Percentiles rank a stretch among this genome's conserved stretches.
Evolutionary conservation across 306 rosid genomes (phyloP).

Genomic region (Astragalus glycyphyllos): DNA sequence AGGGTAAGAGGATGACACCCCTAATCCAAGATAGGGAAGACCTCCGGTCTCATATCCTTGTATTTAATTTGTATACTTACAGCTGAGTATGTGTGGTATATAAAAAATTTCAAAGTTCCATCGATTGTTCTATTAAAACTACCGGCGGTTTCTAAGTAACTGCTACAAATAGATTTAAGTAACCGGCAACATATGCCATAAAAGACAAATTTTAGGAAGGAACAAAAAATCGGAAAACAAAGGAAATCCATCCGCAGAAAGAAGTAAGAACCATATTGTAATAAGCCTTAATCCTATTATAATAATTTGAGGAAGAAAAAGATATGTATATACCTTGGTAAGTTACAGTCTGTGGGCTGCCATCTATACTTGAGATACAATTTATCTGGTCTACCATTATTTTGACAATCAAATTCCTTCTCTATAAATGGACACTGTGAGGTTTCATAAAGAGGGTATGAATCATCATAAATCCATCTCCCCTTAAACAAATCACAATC

Average conservation of each 20-base stretch:
- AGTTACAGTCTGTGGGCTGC: conserved; percentile 70
- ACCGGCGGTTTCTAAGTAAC: background rate
- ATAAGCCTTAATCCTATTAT: too few relatives aligned
- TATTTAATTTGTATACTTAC: too few relatives aligned
- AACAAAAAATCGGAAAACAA: background rate
- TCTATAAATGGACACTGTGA: conserved; percentile 65
- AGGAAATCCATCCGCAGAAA: background rate
- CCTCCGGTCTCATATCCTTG: too few relatives aligned
- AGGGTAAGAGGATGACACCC: too few relatives aligned
- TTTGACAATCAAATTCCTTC: conserved; percentile 61
- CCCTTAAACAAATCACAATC: conserved; percentile 67
- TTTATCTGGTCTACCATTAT: conserved; percentile 72
- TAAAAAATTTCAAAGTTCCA: too few relatives aligned
- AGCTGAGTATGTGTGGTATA: too few relatives aligned
- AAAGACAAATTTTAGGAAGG: background rate
- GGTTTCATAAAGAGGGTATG: conserved; percentile 64
- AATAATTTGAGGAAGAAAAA: background rate
- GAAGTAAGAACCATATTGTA: background rate
- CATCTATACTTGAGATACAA: conserved; percentile 72
- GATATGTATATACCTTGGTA: conserved; percentile 57
- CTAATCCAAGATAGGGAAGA: too few relatives aligned
- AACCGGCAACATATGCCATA: background rate
- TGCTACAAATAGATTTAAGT: background rate
- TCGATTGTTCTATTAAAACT: too few relatives aligned
- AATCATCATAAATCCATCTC: conserved; percentile 62